Percentiles rank a stretch among this genome's conserved stretches.
These are phyloP conservation scores for Grigorovia jiainica DNA, from an alignment of 805 yeast genomes.

Conservation along the genomic window DNA sequence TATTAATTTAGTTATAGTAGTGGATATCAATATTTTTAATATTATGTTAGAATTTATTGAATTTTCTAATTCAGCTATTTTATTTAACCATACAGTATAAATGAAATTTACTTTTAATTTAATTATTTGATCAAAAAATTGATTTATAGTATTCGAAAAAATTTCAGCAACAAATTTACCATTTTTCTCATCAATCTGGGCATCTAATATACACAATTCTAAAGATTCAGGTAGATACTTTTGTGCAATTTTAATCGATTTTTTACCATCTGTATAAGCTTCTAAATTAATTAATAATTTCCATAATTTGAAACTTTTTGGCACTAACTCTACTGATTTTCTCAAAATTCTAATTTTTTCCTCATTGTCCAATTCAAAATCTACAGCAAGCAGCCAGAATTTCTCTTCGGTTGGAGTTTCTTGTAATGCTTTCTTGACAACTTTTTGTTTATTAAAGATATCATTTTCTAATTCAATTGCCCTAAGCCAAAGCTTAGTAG, in stretches of 20 bases:
- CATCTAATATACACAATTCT: slow-evolving; percentile 61
- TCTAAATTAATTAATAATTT: slow-evolving; percentile 40
- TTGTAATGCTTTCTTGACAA: slow-evolving; percentile 66
- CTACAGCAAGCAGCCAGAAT: slow-evolving; percentile 64
- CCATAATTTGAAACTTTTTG: slow-evolving; percentile 61
- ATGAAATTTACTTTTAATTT: slow-evolving; percentile 15
- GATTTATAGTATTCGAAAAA: background rate
- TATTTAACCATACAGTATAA: slow-evolving; percentile 43
- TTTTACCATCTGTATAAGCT: slow-evolving; percentile 40
- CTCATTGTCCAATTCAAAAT: slow-evolving; percentile 43
- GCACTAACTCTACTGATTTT: slow-evolving; percentile 63
- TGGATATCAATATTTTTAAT: slow-evolving; percentile 37
- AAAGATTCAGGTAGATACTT: slow-evolving; percentile 38
- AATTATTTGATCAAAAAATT: background rate
- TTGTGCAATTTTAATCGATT: slow-evolving; percentile 51
- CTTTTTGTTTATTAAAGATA: slow-evolving; percentile 38
- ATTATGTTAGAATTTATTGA: slow-evolving; percentile 12
- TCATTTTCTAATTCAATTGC: slow-evolving; percentile 63
- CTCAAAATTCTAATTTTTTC: slow-evolving; percentile 45
- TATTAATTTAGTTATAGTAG: slow-evolving; percentile 40
- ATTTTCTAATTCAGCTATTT: slow-evolving; percentile 1
- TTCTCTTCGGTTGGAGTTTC: slow-evolving; percentile 44
- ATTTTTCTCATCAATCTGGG: slow-evolving; percentile 50
- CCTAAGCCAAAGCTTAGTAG: slow-evolving; percentile 61
- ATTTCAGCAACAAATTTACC: slow-evolving; percentile 8